phyloP scores from a whole-genome alignment of 768 basidiomycete species.

The Termitomyces sp. region DNA sequence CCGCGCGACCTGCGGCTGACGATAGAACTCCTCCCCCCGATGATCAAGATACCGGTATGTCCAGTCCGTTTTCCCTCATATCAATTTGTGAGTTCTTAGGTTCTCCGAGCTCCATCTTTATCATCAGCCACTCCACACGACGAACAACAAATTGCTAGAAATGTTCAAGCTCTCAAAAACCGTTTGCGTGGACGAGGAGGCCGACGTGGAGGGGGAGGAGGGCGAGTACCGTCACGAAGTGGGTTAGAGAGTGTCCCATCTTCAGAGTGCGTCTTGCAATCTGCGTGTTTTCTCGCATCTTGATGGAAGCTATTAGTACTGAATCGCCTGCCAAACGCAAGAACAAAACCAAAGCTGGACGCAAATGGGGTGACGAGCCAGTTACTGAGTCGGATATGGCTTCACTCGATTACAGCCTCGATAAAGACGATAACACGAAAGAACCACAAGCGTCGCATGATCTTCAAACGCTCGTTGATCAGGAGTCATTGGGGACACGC shows the following conservation, averaged over 20 bases:
- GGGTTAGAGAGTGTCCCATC: slow-evolving; percentile 57
- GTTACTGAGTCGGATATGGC: slow-evolving; percentile 89
- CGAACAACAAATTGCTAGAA: slow-evolving; percentile 88
- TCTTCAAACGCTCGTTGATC: slow-evolving; percentile 59
- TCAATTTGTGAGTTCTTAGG: neutral
- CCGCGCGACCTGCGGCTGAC: slow-evolving; percentile 29
- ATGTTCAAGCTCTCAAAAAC: slow-evolving; percentile 86
- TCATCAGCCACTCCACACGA: slow-evolving; percentile 54
- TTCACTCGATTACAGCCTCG: slow-evolving; percentile 79
- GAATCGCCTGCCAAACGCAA: slow-evolving; percentile 60
- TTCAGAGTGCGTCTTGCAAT: slow-evolving; percentile 57
- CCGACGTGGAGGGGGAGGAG: slow-evolving; percentile 47
- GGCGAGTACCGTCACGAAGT: slow-evolving; percentile 41
- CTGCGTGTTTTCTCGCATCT: neutral
- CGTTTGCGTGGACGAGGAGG: slow-evolving; percentile 74
- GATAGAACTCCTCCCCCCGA: slow-evolving; percentile 50
- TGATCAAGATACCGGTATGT: slow-evolving; percentile 54
- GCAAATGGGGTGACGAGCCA: slow-evolving; percentile 88
- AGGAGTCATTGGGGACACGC: slow-evolving; percentile 70
- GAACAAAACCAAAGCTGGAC: slow-evolving; percentile 62
- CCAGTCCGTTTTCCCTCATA: neutral
- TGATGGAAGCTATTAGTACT: slow-evolving; percentile 35
- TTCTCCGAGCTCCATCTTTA: slow-evolving; percentile 37
- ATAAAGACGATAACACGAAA: slow-evolving; percentile 38
- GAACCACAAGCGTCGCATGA: slow-evolving; percentile 36